Conservation (phyloP, 2,329 filamentous ascomycete species). For the Bertia moriformis region DNA sequence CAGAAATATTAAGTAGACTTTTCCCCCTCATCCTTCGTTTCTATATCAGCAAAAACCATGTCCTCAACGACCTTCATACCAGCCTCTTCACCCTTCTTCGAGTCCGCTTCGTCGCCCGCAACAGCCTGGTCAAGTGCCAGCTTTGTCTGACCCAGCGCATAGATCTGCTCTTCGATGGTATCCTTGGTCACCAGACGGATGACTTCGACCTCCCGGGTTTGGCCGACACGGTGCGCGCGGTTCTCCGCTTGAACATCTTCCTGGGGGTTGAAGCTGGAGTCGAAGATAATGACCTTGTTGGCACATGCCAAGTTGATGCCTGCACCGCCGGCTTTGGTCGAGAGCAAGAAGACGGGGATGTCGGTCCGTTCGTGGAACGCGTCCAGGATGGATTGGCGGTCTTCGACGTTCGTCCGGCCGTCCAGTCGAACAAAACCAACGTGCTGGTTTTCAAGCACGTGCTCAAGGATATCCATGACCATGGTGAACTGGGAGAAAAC, state of each 20-base stretch:
- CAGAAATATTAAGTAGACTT: too few species aligned
- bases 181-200: slow-evolving; percentile 48
- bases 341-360: slow-evolving; percentile 59
- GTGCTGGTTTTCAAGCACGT: slow-evolving; percentile 46
- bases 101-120: slow-evolving; percentile 37
- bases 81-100: slow-evolving; percentile 1
- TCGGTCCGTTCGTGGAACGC: slow-evolving; percentile 45
- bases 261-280: slow-evolving; percentile 59
- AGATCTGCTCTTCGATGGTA: slow-evolving; percentile 62
- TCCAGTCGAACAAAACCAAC: slow-evolving; percentile 55
- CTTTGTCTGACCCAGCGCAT: slow-evolving; percentile 54
- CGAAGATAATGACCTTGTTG: slow-evolving; percentile 65
- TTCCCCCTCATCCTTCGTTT: not conserved
- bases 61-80: slow-evolving; percentile 1
- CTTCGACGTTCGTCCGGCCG: slow-evolving; percentile 49
- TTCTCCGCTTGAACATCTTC: slow-evolving; percentile 66
- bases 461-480: slow-evolving; percentile 58
- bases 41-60: not conserved
- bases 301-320: slow-evolving; percentile 65
- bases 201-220: slow-evolving; percentile 56
- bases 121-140: slow-evolving; percentile 56
- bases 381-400: slow-evolving; percentile 56
- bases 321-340: slow-evolving; percentile 58
- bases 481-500: slow-evolving; percentile 62
- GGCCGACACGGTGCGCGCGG: slow-evolving; percentile 58